Evolutionary conservation across 208 protist genomes (phyloP), one percentile per base, ranked within the genome.

Genomic region (Leishmania turanica): DNA sequence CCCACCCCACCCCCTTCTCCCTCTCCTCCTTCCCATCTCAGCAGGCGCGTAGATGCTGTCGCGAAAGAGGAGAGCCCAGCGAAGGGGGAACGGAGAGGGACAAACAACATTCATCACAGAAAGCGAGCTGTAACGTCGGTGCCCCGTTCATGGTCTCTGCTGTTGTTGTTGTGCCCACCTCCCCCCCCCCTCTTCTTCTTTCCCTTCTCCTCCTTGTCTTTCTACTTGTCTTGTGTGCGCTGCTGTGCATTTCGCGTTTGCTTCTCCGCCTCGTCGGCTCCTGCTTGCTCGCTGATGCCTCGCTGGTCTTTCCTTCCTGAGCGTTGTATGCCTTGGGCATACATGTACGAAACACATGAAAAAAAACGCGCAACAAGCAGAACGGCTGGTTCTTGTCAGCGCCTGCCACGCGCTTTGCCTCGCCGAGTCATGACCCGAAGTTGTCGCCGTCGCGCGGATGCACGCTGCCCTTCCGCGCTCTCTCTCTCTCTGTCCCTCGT

Each of bases 281-380:
- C 24, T 64, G 58, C 58, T 4, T 27, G 65, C 27, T 51, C 54
- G 37, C 45, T 42, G 7, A 93, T 95, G 93, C 90, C 93, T n/a
- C 86, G 89, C 19, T 47, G 91, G 37, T 75, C n/a, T 70, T 70
- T 70, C 65, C 45, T 65, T 77, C 4, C 34, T 31, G 34, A 60
- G 45, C 17, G 7, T 6, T 34, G 9, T 64, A 9, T 17, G 27
- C 8, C 4, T 3, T 27, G 58, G 27, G 27, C 11, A 13, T 64
- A 31, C 51, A 54, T 9, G 27, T 27, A 64, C 7, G 58, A 27
- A 64, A 27, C 17, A 54, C 51, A 54, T 17, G 42, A 45, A 40
- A 40, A 40, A 17, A 40, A 40, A 40, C 34, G 6, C 17, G 64
- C n/a, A 21, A 40, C 4, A 68, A 42, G 31, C 27, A 31, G 58